Evolutionary conservation across 129 eudicot species (phyloP).

Genomic region (Smallanthus sonchifolius): DNA sequence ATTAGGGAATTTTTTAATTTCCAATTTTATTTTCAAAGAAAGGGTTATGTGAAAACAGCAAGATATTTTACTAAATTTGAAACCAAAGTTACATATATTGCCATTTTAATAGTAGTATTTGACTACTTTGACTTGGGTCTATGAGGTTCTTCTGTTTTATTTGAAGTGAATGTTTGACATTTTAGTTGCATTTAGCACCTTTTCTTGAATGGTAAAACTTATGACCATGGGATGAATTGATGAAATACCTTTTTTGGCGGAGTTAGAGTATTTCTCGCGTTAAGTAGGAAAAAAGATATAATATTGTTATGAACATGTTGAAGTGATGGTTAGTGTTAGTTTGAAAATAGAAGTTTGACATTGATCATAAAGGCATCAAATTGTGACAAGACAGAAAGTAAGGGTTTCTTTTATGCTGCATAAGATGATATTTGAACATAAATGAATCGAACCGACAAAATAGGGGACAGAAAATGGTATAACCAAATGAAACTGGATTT

Average conservation of each 20-base stretch:
- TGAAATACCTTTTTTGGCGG: background rate
- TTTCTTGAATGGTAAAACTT: background rate
- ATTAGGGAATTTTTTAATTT: background rate
- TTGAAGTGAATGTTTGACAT: constrained; percentile 1
- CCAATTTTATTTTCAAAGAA: background rate
- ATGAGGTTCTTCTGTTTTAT: background rate
- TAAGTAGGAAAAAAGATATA: background rate
- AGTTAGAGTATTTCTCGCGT: background rate
- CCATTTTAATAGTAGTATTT: background rate
- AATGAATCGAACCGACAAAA: background rate
- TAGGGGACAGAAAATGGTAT: constrained; percentile 1
- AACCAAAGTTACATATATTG: background rate
- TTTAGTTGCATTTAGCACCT: background rate
- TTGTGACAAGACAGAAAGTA: background rate
- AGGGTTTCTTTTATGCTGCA: background rate
- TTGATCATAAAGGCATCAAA: background rate
- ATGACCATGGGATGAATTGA: background rate
- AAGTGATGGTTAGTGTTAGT: background rate
- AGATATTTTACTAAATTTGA: background rate
- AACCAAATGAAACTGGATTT: background rate
- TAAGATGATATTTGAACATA: background rate
- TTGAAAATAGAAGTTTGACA: background rate
- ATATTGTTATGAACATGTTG: constrained; percentile 8
- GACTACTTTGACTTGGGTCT: background rate
- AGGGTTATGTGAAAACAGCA: background rate